phyloP scores from a whole-genome alignment of 2,329 filamentous ascomycete species.

The Pseudocercospora fuligena region DNA sequence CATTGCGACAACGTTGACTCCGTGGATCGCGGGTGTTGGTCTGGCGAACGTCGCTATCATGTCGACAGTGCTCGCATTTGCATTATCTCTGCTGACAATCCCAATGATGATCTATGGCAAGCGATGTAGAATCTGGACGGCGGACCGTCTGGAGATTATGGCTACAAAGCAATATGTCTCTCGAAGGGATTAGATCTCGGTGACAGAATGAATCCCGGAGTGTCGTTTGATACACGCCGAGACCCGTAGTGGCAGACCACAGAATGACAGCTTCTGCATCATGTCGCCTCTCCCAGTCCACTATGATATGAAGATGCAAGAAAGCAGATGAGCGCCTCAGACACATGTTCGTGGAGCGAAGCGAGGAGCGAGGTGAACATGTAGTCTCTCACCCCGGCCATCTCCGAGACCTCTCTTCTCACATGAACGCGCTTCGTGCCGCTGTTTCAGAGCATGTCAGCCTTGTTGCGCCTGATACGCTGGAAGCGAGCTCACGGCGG shows the following conservation, averaged over 20 bases:
- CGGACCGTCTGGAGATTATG: constrained; percentile 6
- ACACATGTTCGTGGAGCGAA: no score
- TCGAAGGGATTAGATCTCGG: background rate
- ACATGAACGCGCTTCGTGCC: background rate
- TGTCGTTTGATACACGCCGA: background rate
- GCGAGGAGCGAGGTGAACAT: no score
- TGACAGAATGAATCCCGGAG: no score
- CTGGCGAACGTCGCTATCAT: constrained; percentile 25
- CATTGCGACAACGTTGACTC: constrained; percentile 24
- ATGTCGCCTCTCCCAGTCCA: no score
- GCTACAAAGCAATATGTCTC: constrained; percentile 12
- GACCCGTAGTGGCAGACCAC: no score
- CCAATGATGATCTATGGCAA: constrained; percentile 25
- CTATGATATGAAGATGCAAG: no score
- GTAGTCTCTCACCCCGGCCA: no score
- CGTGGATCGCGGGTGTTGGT: constrained; percentile 23
- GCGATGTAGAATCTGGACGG: constrained; percentile 12
- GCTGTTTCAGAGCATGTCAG: background rate
- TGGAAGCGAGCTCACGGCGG: constrained; percentile 18
- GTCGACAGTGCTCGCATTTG: constrained; percentile 6
- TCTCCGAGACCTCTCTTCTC: background rate
- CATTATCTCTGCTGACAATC: constrained; percentile 5
- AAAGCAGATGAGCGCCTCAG: no score
- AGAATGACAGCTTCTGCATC: no score
- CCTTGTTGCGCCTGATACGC: background rate